A percentile compares a stretch with the other conserved stretches of the same genome.
Conservation (phyloP, 2,329 filamentous ascomycete genomes). For the Rhytidhysteron rufulum region DNA sequence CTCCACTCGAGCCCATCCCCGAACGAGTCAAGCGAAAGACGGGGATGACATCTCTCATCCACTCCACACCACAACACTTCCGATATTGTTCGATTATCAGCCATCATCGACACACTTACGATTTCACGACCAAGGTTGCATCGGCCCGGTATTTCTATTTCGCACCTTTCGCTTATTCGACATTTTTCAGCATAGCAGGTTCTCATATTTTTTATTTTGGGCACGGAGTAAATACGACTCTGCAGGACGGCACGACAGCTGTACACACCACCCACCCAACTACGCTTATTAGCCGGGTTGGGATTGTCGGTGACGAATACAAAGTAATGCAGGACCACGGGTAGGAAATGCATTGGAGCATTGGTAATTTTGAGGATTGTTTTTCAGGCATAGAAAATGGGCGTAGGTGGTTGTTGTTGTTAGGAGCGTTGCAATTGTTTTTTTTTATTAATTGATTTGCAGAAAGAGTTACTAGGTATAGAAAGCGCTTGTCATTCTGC, state of each 20-base stretch:
- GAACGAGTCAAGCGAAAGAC: conserved; percentile 2
- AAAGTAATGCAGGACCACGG: not conserved
- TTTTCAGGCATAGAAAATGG: no score
- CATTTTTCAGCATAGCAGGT: no score
- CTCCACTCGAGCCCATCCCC: no score
- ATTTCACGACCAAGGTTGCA: conserved; percentile 2
- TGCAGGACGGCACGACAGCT: no score
- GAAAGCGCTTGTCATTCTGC: no score
- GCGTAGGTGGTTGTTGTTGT: conserved; percentile 8
- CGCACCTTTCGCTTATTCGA: not conserved
- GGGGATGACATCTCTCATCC: not conserved
- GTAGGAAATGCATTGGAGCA: conserved; percentile 5
- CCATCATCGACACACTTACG: conserved; percentile 3
- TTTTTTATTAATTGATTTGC: no score
- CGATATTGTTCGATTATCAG: no score
- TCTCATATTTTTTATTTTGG: not conserved
- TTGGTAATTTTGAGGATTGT: no score
- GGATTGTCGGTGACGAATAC: not conserved
- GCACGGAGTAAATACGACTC: not conserved
- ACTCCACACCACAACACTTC: no score
- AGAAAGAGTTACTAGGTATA: no score
- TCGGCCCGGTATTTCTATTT: not conserved
- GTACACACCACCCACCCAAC: no score
- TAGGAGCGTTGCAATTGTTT: conserved; percentile 11
- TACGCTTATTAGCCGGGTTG: not conserved